Percentiles rank a stretch among this genome's conserved stretches.
These are phyloP conservation scores for Metarhizium robertsii DNA, from an alignment of 2,329 filamentous ascomycete genomes.

Conservation along the genomic window DNA sequence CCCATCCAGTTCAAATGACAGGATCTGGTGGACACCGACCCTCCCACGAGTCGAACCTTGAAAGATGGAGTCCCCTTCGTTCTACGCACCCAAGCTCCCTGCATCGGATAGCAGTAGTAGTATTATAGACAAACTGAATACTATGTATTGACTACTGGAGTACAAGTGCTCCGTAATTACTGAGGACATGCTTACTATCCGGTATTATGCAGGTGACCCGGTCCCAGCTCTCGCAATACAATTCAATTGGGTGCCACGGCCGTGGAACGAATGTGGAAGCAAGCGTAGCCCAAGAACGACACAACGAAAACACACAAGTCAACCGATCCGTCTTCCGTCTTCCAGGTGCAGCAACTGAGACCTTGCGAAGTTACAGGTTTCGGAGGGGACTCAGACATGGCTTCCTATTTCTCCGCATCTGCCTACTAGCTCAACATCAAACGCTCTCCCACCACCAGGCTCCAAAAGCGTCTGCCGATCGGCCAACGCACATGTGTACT, in stretches of 20 bases:
- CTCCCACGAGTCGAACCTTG: background rate
- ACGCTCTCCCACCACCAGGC: background rate
- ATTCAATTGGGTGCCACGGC: background rate
- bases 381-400: too few relatives aligned
- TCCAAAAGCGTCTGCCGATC: background rate
- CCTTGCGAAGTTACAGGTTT: too few relatives aligned
- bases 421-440: background rate
- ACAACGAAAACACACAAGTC: background rate
- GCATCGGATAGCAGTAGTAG: background rate
- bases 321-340: too few relatives aligned
- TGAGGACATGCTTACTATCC: too few relatives aligned
- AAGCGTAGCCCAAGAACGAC: background rate
- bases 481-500: background rate
- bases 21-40: background rate
- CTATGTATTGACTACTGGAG: too few relatives aligned
- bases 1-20: background rate
- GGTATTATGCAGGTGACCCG: background rate
- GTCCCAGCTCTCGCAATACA: background rate
- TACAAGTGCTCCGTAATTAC: too few relatives aligned
- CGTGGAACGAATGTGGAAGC: background rate
- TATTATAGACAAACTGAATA: too few relatives aligned
- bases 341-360: too few relatives aligned
- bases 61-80: background rate
- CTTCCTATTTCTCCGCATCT: too few relatives aligned
- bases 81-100: background rate